Evolutionary conservation across 176 grass and related monocot genomes (phyloP).

Genomic region (Carex kokanica): DNA sequence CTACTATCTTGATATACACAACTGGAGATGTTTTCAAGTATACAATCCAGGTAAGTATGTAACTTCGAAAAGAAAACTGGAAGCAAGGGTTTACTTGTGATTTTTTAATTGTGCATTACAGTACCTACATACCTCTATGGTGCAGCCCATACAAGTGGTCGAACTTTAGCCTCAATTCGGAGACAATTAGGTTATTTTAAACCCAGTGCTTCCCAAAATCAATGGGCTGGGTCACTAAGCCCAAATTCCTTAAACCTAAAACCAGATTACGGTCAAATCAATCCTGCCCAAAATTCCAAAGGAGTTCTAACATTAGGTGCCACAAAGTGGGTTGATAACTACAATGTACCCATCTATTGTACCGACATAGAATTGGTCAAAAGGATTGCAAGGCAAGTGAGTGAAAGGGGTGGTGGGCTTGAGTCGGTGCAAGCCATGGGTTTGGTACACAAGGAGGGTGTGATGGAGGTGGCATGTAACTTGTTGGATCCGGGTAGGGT

Average conservation of each 20-base stretch:
- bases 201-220: slow-evolving; percentile 37
- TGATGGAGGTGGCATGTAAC: slow-evolving; percentile 61
- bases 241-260: slow-evolving; percentile 40
- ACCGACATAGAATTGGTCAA: slow-evolving; percentile 43
- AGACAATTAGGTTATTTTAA: slow-evolving; percentile 59
- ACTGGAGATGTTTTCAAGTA: background rate
- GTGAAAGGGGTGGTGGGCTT: slow-evolving; percentile 45
- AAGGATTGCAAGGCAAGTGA: slow-evolving; percentile 49
- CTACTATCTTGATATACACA: background rate
- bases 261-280: slow-evolving; percentile 45
- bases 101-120: slow-evolving; percentile 30
- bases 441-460: slow-evolving; percentile 43
- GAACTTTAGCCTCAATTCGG: slow-evolving; percentile 35
- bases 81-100: background rate
- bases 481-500: slow-evolving; percentile 51
- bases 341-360: slow-evolving; percentile 53
- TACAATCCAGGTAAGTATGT: background rate
- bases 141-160: slow-evolving; percentile 45
- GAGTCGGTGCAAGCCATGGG: slow-evolving; percentile 59
- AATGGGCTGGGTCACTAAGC: slow-evolving; percentile 51
- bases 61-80: background rate
- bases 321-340: slow-evolving; percentile 36
- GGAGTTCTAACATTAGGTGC: slow-evolving; percentile 49
- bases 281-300: slow-evolving; percentile 28
- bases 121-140: slow-evolving; percentile 72